phyloP scores from a whole-genome alignment of 2,329 filamentous ascomycete genomes.

The Aspergillus udagawae region DNA sequence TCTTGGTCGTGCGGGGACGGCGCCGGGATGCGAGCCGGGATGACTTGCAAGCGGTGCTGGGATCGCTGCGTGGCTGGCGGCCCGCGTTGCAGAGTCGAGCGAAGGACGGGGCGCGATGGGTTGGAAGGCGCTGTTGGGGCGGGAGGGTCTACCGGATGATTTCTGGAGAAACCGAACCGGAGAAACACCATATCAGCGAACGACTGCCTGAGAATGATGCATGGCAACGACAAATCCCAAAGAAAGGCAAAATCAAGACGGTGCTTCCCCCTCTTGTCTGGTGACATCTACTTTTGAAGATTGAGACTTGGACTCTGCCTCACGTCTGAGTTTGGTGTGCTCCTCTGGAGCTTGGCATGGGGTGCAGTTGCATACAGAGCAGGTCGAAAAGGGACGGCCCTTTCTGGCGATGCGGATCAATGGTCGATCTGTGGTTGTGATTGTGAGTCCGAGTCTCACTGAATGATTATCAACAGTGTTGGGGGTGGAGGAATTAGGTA shows the following conservation, averaged over 20 bases:
- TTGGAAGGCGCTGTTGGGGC: background rate
- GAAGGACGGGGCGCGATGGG: constrained; percentile 4
- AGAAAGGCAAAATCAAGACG: background rate
- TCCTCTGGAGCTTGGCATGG: constrained; percentile 89
- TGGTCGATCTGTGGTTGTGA: constrained; percentile 64
- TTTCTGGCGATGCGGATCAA: constrained; percentile 95
- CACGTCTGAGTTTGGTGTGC: constrained; percentile 62
- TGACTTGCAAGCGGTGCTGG: no score
- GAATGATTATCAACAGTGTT: no score
- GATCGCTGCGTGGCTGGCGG: background rate
- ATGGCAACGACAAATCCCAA: background rate
- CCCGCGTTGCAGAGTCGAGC: background rate
- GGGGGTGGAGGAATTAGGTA: constrained; percentile 36
- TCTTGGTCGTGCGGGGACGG: background rate
- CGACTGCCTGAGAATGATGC: background rate
- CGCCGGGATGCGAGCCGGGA: no score
- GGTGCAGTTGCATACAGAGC: constrained; percentile 77
- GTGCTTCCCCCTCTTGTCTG: background rate
- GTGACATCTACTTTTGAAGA: constrained; percentile 27
- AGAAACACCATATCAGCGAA: background rate
- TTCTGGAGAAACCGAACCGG: background rate
- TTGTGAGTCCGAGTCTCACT: background rate
- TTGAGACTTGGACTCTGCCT: constrained; percentile 28
- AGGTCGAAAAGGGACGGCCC: constrained; percentile 92
- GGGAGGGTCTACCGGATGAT: background rate